Conservation (phyloP, 2,329 filamentous ascomycete species). For the Fusarium concolor region DNA sequence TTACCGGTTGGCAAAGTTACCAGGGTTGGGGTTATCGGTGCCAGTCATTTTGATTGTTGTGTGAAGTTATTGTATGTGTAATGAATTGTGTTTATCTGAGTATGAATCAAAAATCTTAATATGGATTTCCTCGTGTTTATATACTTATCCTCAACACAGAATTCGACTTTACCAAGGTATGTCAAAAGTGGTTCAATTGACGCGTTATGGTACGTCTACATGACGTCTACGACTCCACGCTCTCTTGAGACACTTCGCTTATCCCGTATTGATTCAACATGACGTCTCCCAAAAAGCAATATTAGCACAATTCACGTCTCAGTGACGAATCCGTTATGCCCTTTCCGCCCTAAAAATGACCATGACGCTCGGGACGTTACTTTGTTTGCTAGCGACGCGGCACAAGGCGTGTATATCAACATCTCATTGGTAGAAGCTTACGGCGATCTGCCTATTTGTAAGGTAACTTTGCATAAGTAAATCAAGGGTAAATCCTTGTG, state of each 20-base stretch:
- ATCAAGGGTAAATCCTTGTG: background rate
- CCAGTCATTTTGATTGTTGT: slow-evolving; percentile 33
- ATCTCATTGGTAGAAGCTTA: background rate
- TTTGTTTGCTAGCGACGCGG: background rate
- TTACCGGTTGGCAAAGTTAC: slow-evolving; percentile 48
- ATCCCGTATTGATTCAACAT: background rate
- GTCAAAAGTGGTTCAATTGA: background rate
- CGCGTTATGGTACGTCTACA: background rate
- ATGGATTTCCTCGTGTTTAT: background rate
- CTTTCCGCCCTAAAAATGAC: background rate
- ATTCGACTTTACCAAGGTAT: fast-evolving
- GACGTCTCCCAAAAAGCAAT: slow-evolving; percentile 15
- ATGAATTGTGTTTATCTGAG: background rate
- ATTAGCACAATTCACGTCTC: background rate
- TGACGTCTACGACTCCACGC: slow-evolving; percentile 15
- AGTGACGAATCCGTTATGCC: background rate
- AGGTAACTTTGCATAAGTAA: fast-evolving
- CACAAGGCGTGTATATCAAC: background rate
- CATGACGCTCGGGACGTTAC: slow-evolving; percentile 2
- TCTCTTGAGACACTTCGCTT: background rate
- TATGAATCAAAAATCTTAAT: fast-evolving
- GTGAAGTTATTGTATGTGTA: no score
- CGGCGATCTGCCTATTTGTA: background rate
- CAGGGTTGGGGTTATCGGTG: slow-evolving; percentile 43
- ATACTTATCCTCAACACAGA: background rate